A percentile compares a stretch with the other conserved stretches of the same genome.
Conservation (phyloP, 2,329 filamentous ascomycete species). For the Verticillium alfalfae region DNA sequence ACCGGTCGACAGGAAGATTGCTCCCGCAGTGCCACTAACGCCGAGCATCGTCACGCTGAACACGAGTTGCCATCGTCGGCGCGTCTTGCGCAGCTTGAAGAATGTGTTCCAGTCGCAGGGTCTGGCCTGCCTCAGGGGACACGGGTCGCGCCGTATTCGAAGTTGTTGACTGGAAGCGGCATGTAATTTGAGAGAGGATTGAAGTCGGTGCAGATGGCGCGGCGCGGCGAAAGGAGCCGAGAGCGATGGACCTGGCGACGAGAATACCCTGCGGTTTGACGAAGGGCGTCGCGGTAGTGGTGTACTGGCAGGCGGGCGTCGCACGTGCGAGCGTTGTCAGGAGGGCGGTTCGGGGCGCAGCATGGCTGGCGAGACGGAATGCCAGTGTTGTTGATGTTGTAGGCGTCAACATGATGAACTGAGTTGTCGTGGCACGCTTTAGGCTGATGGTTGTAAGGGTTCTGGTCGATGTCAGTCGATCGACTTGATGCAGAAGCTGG, state of each 20-base stretch:
- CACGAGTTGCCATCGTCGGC: slow-evolving; percentile 75
- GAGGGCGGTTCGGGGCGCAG: slow-evolving; percentile 7
- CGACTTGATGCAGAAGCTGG: slow-evolving; percentile 1
- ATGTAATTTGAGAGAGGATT: slow-evolving; percentile 14
- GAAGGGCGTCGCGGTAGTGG: slow-evolving; percentile 10
- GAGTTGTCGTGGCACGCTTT: background rate
- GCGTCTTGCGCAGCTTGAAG: slow-evolving; percentile 81
- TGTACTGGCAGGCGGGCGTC: slow-evolving; percentile 19
- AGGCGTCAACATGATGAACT: slow-evolving; percentile 19
- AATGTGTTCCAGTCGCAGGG: slow-evolving; percentile 88
- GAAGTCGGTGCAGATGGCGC: slow-evolving; percentile 11
- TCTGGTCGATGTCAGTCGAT: background rate
- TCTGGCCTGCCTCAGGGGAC: slow-evolving; percentile 13
- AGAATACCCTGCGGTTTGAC: slow-evolving; percentile 7
- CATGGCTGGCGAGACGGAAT: slow-evolving; percentile 20
- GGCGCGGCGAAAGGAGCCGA: slow-evolving; percentile 6
- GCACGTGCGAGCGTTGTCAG: slow-evolving; percentile 4
- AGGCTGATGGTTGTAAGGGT: background rate
- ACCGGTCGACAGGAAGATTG: slow-evolving; percentile 62
- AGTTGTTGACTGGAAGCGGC: slow-evolving; percentile 6
- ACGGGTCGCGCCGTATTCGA: slow-evolving; percentile 1
- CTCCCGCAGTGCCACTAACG: slow-evolving; percentile 55
- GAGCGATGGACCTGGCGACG: slow-evolving; percentile 5
- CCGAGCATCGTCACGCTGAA: slow-evolving; percentile 66
- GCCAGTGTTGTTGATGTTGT: slow-evolving; percentile 23